Percentiles rank a stretch among this genome's conserved stretches.
Conservation (phyloP, 495 filamentous ascomycete genomes). For the Daldinia decipiens region DNA sequence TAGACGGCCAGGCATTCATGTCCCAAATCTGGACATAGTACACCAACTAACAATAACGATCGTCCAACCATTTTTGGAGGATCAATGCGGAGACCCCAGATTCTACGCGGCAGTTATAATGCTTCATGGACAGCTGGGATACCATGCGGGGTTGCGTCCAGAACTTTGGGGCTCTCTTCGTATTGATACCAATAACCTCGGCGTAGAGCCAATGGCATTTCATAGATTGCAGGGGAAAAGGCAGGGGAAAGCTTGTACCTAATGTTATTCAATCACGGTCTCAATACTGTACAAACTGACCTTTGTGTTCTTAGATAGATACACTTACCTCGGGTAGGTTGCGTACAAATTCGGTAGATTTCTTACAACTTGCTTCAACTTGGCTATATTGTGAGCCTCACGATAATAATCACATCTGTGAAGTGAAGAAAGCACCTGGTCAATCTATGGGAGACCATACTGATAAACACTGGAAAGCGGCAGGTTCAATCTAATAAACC, state of each 20-base stretch:
- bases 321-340: too few relatives aligned
- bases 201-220: not conserved
- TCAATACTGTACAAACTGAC: too few relatives aligned
- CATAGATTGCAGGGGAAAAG: not conserved
- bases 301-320: too few relatives aligned
- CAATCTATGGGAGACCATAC: too few relatives aligned
- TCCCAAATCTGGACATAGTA: constrained; percentile 3
- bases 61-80: constrained; percentile 5
- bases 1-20: not conserved
- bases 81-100: constrained; percentile 33
- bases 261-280: too few relatives aligned
- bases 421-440: too few relatives aligned
- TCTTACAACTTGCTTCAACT: too few relatives aligned
- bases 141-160: constrained; percentile 1
- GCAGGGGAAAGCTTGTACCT: not conserved
- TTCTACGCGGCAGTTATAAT: constrained; percentile 32
- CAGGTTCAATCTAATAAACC: too few relatives aligned
- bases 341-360: too few relatives aligned
- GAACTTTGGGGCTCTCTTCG: not conserved
- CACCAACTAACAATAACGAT: not conserved
- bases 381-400: too few relatives aligned
- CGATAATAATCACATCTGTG: too few relatives aligned
- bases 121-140: not conserved
- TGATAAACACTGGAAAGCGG: too few relatives aligned
- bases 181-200: not conserved